Conservation (phyloP, 129 eudicot genomes). For the Erigeron canadensis region DNA sequence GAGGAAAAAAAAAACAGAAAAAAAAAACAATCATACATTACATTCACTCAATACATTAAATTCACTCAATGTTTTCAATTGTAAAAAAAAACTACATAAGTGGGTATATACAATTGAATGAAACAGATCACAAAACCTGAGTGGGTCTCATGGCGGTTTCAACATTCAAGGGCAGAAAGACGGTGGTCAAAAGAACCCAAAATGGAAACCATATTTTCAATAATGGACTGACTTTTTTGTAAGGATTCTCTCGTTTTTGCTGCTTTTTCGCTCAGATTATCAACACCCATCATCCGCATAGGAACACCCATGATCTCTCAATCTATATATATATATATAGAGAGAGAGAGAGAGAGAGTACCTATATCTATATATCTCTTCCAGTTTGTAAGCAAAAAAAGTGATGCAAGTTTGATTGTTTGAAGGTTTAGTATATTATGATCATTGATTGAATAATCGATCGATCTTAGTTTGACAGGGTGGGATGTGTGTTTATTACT, state of each 20-base stretch:
- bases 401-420: constrained; percentile 7
- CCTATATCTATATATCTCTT: constrained; percentile 10
- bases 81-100: too few species aligned
- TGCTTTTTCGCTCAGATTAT: constrained; percentile 71
- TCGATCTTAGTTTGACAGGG: constrained; percentile 28
- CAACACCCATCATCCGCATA: constrained; percentile 38
- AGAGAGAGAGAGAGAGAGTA: too few species aligned
- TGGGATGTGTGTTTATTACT: constrained; percentile 7
- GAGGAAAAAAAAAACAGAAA: too few species aligned
- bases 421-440: constrained; percentile 26
- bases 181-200: constrained; percentile 97
- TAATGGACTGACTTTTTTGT: constrained; percentile 73
- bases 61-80: too few species aligned
- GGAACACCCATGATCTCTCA: constrained; percentile 50
- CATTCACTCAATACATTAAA: too few species aligned
- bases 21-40: too few species aligned
- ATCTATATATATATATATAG: too few species aligned
- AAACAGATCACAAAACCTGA: constrained; percentile 46
- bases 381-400: background rate
- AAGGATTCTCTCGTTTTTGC: constrained; percentile 87
- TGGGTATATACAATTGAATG: background rate
- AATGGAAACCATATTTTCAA: constrained; percentile 81
- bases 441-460: constrained; percentile 5
- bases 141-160: constrained; percentile 99
- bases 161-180: constrained; percentile 91